Conservation (phyloP, 148 eudicot genomes). For the Vaccinium myrtillus region DNA sequence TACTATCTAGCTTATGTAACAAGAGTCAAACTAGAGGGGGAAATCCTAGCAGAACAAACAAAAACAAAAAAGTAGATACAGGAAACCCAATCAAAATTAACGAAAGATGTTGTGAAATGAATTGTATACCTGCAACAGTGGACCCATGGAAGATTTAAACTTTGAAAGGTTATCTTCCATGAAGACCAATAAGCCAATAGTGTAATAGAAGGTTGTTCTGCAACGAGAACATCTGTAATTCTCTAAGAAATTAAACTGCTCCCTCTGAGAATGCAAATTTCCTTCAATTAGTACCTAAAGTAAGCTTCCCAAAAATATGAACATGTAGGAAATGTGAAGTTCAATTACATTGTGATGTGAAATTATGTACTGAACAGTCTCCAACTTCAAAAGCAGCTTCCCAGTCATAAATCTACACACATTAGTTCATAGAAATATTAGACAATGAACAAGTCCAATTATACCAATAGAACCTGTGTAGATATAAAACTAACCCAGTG, state of each 20-base stretch:
- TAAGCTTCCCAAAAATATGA: conserved; percentile 13
- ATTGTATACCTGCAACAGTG: conserved; percentile 58
- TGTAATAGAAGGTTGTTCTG: conserved; percentile 87
- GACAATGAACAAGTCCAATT: conserved; percentile 12
- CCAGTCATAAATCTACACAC: conserved; percentile 86
- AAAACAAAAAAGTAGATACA: not conserved
- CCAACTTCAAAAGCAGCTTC: conserved; percentile 85
- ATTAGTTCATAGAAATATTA: conserved; percentile 1
- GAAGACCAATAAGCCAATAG: conserved; percentile 77
- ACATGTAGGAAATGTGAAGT: not conserved
- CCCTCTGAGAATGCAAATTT: conserved; percentile 47
- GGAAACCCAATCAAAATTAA: not conserved
- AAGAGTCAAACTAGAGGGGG: not conserved
- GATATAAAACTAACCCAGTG: conserved; percentile 64
- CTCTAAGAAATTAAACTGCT: conserved; percentile 77
- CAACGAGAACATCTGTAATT: conserved; percentile 78
- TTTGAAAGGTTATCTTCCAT: conserved; percentile 75
- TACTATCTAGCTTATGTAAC: not conserved
- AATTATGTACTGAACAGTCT: conserved; percentile 73
- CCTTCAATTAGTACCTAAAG: not conserved
- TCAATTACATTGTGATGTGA: conserved; percentile 73
- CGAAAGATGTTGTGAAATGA: not conserved
- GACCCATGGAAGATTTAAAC: conserved; percentile 86
- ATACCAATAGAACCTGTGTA: conserved; percentile 9
- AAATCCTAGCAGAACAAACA: not conserved